A percentile compares a stretch with the other conserved stretches of the same genome.
Evolutionary conservation across 1,139 yeast species (phyloP).

Genomic region (Yamadazyma trypodendri): DNA sequence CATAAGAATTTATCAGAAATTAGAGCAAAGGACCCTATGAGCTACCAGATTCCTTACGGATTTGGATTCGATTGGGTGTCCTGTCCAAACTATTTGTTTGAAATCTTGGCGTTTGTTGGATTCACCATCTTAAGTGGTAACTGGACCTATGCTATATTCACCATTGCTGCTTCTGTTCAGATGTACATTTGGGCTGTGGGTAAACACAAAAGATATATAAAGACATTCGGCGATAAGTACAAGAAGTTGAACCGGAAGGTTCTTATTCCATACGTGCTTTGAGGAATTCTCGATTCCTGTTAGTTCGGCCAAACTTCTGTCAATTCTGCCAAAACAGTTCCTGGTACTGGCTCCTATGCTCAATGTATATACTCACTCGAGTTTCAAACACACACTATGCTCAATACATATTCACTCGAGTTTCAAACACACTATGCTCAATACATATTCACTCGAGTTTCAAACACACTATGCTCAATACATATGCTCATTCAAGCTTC

Average conservation of each 20-base stretch:
- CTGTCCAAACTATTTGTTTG: constrained; percentile 90
- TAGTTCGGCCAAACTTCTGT: no score
- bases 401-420: no score
- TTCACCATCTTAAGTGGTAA: constrained; percentile 73
- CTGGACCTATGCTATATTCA: constrained; percentile 72
- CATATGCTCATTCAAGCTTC: constrained; percentile 45
- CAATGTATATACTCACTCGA: no score
- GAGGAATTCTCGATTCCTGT: no score
- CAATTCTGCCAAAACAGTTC: no score
- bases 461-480: no score
- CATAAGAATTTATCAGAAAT: constrained; percentile 62
- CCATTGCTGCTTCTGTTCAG: constrained; percentile 68
- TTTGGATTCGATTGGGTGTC: constrained; percentile 48
- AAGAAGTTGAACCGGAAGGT: constrained; percentile 68
- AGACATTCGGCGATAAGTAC: constrained; percentile 72
- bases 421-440: constrained; percentile 78
- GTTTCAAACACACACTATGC: neutral
- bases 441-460: neutral
- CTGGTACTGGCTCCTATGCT: no score
- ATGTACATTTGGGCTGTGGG: constrained; percentile 80
- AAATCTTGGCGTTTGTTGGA: constrained; percentile 69
- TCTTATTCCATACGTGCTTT: constrained; percentile 47
- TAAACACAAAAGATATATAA: constrained; percentile 65
- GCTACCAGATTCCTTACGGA: constrained; percentile 44
- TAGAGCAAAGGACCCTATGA: constrained; percentile 43